A percentile compares a stretch with the other conserved stretches of the same genome.
Evolutionary conservation across 1,284 basidiomycete species (phyloP).

Genomic region (Ustilago nuda): DNA sequence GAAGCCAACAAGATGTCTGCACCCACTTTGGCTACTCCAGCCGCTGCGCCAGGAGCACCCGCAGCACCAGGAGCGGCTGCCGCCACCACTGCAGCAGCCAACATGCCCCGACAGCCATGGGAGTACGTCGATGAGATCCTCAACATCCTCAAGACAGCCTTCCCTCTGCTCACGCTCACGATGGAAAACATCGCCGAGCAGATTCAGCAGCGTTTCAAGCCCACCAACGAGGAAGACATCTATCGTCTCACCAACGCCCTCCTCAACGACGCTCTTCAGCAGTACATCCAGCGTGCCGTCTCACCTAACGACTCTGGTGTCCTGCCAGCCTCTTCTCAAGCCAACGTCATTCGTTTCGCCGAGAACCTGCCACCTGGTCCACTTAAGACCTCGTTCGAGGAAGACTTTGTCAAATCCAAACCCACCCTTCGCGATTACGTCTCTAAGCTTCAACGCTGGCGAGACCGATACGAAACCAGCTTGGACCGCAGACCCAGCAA

Average conservation of each 20-base stretch:
- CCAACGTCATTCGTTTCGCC: constrained; percentile 80
- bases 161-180: constrained; percentile 92
- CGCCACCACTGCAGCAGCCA: constrained; percentile 50
- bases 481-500: constrained; percentile 85
- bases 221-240: constrained; percentile 90
- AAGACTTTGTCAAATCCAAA: constrained; percentile 87
- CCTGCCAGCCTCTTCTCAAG: constrained; percentile 74
- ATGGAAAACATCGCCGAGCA: constrained; percentile 99
- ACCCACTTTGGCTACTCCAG: constrained; percentile 2
- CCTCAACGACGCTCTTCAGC: constrained; percentile 75
- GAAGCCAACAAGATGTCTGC: constrained; percentile 18
- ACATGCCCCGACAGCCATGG: constrained; percentile 76
- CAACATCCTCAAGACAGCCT: constrained; percentile 93
- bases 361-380: constrained; percentile 71
- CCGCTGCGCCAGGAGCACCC: constrained; percentile 2
- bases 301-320: constrained; percentile 78
- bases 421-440: constrained; percentile 90
- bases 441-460: constrained; percentile 87
- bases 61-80: constrained; percentile 25
- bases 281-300: constrained; percentile 66
- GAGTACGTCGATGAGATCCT: constrained; percentile 95
- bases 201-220: constrained; percentile 90
- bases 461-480: constrained; percentile 87
- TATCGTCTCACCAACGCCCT: constrained; percentile 91
- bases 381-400: constrained; percentile 82